phyloP scores from a whole-genome alignment of 805 yeast species.

The Wickerhamiella nectarea region DNA sequence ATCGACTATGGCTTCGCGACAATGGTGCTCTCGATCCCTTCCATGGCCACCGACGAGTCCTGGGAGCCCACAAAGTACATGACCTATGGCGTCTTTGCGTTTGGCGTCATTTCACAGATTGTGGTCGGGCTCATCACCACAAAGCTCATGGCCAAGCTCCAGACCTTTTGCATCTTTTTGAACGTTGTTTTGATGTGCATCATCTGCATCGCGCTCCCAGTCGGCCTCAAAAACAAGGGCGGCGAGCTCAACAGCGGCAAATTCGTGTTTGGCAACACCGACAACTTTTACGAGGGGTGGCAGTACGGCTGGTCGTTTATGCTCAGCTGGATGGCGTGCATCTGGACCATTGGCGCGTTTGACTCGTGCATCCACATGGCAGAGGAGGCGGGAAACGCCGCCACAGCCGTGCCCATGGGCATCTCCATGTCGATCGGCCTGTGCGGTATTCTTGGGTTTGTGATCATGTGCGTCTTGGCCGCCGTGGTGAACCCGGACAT shows the following conservation, averaged over 20 bases:
- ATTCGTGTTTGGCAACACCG: constrained; percentile 42
- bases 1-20: constrained; percentile 48
- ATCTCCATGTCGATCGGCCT: constrained; percentile 42
- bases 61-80: constrained; percentile 42
- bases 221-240: constrained; percentile 29
- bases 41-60: constrained; percentile 29
- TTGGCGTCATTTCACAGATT: constrained; percentile 41
- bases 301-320: constrained; percentile 44
- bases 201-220: constrained; percentile 50
- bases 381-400: constrained; percentile 54
- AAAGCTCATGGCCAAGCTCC: constrained; percentile 41
- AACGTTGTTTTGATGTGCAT: constrained; percentile 41
- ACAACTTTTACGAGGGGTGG: constrained; percentile 40
- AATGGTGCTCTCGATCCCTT: constrained; percentile 26
- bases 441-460: constrained; percentile 48
- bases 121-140: constrained; percentile 45
- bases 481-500: constrained; percentile 37
- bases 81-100: constrained; percentile 54
- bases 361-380: constrained; percentile 61
- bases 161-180: constrained; percentile 41
- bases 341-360: constrained; percentile 66
- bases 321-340: constrained; percentile 46
- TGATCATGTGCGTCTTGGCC: constrained; percentile 37
- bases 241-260: constrained; percentile 34
- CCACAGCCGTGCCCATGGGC: constrained; percentile 50